Conservation (phyloP, 305 asterid genomes). For the Vinca major region DNA sequence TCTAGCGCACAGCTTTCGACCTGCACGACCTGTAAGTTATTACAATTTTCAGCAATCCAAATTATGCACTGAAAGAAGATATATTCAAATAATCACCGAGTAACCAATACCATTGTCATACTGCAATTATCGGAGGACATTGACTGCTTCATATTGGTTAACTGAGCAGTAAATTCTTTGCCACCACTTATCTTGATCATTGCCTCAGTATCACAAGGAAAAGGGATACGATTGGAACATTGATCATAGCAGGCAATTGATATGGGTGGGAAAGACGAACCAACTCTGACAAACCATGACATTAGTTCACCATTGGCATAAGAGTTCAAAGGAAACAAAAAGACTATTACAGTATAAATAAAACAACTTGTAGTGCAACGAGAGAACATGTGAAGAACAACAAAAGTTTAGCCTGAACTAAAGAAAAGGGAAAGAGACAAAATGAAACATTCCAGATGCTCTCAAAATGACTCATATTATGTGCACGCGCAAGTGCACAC, state of each 20-base stretch:
- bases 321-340: neutral
- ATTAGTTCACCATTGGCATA: neutral
- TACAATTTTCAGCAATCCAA: slow-evolving; percentile 10
- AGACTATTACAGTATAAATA: neutral
- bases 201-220: slow-evolving; percentile 28
- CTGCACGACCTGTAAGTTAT: slow-evolving; percentile 29
- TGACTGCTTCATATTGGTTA: slow-evolving; percentile 16
- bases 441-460: too few species aligned
- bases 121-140: slow-evolving; percentile 22
- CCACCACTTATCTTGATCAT: slow-evolving; percentile 23
- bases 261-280: slow-evolving; percentile 28
- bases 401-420: too few species aligned
- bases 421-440: too few species aligned
- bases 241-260: slow-evolving; percentile 41
- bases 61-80: neutral
- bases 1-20: slow-evolving; percentile 33
- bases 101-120: slow-evolving; percentile 30
- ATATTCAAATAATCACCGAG: neutral
- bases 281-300: slow-evolving; percentile 43
- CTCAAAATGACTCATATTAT: too few species aligned
- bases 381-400: too few species aligned
- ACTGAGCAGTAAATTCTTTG: slow-evolving; percentile 20
- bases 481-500: too few species aligned
- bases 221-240: slow-evolving; percentile 30
- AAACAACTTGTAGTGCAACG: neutral